Conservation (phyloP, 1,284 basidiomycete genomes). For the Mrakiaceae sp. region DNA sequence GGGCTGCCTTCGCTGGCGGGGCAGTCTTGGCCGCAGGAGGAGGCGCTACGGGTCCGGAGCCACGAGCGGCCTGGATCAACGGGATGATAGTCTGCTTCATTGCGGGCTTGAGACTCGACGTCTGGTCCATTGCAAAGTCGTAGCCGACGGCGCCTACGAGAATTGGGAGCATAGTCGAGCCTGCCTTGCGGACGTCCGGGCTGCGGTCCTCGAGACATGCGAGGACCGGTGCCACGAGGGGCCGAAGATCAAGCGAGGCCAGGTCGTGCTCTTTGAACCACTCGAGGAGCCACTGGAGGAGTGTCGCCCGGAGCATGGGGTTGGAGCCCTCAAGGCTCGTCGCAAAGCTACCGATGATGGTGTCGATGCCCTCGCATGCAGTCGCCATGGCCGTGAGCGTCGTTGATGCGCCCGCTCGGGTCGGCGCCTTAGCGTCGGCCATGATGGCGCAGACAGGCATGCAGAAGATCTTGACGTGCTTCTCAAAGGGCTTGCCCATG, state of each 20-base stretch:
- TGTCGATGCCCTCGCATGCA: slow-evolving; percentile 71
- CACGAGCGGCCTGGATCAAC: slow-evolving; percentile 60
- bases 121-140: slow-evolving; percentile 76
- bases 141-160: slow-evolving; percentile 69
- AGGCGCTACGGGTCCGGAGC: slow-evolving; percentile 28
- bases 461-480: slow-evolving; percentile 64
- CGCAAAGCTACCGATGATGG: slow-evolving; percentile 64
- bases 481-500: slow-evolving; percentile 94
- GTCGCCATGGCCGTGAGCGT: slow-evolving; percentile 74
- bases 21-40: slow-evolving; percentile 20
- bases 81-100: slow-evolving; percentile 75
- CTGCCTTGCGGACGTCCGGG: slow-evolving; percentile 82
- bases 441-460: slow-evolving; percentile 71
- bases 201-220: slow-evolving; percentile 82
- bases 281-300: slow-evolving; percentile 74
- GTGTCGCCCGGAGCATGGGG: slow-evolving; percentile 71
- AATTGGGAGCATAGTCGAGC: slow-evolving; percentile 66
- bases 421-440: slow-evolving; percentile 84
- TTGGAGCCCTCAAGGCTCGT: slow-evolving; percentile 76
- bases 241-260: slow-evolving; percentile 50
- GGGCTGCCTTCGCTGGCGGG: slow-evolving; percentile 14
- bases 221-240: slow-evolving; percentile 61
- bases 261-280: slow-evolving; percentile 57
- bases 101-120: slow-evolving; percentile 79
- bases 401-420: slow-evolving; percentile 64